Percentiles rank a stretch among this genome's conserved stretches.
These are phyloP conservation scores for Lathyrus tuberosus DNA, from an alignment of 306 rosid species.

Conservation along the genomic window DNA sequence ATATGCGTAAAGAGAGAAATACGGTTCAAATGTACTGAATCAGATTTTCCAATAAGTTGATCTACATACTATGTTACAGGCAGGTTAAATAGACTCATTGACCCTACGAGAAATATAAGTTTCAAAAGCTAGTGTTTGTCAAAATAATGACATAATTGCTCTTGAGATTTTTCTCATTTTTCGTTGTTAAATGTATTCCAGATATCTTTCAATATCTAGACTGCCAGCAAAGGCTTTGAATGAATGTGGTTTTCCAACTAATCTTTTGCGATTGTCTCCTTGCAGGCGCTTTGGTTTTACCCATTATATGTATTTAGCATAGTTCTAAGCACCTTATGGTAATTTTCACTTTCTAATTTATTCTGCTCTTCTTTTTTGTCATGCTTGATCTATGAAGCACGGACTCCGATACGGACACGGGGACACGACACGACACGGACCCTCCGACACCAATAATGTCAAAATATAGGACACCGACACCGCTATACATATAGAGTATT, in stretches of 20 bases:
- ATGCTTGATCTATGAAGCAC: too few species aligned
- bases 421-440: too few species aligned
- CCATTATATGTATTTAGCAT: conserved; percentile 85
- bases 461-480: too few species aligned
- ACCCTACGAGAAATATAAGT: conserved; percentile 3
- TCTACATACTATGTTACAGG: too few species aligned
- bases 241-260: conserved; percentile 21
- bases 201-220: conserved; percentile 28
- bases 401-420: too few species aligned
- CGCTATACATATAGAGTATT: too few species aligned
- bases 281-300: conserved; percentile 88
- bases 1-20: conserved; percentile 6
- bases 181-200: conserved; percentile 23
- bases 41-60: too few species aligned
- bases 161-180: conserved; percentile 12
- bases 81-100: background rate
- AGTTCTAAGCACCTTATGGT: conserved; percentile 82
- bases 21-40: background rate
- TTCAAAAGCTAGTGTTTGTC: conserved; percentile 15
- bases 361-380: conserved; percentile 23
- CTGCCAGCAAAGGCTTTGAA: background rate
- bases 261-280: conserved; percentile 30
- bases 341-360: conserved; percentile 37
- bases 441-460: too few species aligned
- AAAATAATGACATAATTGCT: background rate